A percentile compares a stretch with the other conserved stretches of the same genome.
Conservation (phyloP, 1,139 yeast species). For the Yamadazyma membranifaciens region DNA sequence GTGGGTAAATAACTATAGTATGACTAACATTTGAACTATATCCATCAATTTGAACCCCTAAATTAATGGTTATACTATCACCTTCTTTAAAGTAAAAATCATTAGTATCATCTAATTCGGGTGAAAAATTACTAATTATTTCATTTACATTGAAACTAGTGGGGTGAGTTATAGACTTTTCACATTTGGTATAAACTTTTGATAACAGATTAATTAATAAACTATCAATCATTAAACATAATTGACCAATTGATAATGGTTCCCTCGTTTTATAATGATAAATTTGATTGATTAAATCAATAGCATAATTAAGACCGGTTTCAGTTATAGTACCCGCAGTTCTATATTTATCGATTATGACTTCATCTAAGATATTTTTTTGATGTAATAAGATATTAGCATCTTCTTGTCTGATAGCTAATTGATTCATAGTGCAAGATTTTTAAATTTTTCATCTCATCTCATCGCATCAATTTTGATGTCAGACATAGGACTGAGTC, state of each 20-base stretch:
- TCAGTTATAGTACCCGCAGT: slow-evolving; percentile 92
- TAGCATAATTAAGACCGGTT: slow-evolving; percentile 69
- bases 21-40: slow-evolving; percentile 86
- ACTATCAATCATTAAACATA: slow-evolving; percentile 80
- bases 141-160: slow-evolving; percentile 84
- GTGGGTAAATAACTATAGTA: slow-evolving; percentile 80
- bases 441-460: neutral
- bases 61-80: slow-evolving; percentile 76
- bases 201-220: slow-evolving; percentile 58
- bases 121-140: slow-evolving; percentile 75
- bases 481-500: neutral
- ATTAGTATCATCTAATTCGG: slow-evolving; percentile 71
- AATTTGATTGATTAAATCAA: slow-evolving; percentile 65
- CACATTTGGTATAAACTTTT: slow-evolving; percentile 56
- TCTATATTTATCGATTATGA: slow-evolving; percentile 76
- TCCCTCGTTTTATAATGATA: slow-evolving; percentile 56
- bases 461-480: slow-evolving; percentile 1
- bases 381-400: slow-evolving; percentile 72
- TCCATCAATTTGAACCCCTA: slow-evolving; percentile 94
- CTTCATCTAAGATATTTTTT: slow-evolving; percentile 63
- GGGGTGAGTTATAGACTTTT: slow-evolving; percentile 91
- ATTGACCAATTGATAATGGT: slow-evolving; percentile 62
- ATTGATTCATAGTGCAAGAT: slow-evolving; percentile 31
- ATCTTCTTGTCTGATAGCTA: slow-evolving; percentile 68
- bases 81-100: slow-evolving; percentile 63